phyloP scores from a whole-genome alignment of 176 grass and related monocot genomes.

The Phoenix roebelenii region DNA sequence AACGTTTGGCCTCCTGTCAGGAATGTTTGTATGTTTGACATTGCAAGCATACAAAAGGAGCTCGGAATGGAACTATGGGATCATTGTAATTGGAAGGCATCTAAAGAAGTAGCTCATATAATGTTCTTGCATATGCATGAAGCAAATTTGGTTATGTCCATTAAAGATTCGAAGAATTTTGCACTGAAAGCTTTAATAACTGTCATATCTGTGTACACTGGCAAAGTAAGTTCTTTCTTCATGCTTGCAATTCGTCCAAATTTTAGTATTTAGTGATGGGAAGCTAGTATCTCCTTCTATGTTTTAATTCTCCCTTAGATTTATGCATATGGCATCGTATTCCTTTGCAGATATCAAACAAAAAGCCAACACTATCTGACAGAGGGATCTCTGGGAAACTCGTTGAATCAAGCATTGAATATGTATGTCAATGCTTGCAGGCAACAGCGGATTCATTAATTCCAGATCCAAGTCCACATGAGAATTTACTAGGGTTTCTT shows the following conservation, averaged over 20 bases:
- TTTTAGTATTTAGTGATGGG: too few relatives aligned
- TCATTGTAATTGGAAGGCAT: constrained; percentile 49
- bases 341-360: background rate
- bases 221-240: constrained; percentile 42
- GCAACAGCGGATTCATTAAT: constrained; percentile 41
- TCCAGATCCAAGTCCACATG: constrained; percentile 34
- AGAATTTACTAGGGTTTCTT: constrained; percentile 40
- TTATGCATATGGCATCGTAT: too few relatives aligned
- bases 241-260: too few relatives aligned
- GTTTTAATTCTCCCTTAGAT: too few relatives aligned
- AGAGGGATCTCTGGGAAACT: constrained; percentile 34
- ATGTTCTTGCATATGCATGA: constrained; percentile 62
- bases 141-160: constrained; percentile 45
- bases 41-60: constrained; percentile 35
- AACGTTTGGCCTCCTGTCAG: constrained; percentile 19
- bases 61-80: constrained; percentile 62
- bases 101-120: constrained; percentile 49
- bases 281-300: too few relatives aligned
- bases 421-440: constrained; percentile 50
- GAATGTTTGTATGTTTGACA: constrained; percentile 38
- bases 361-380: background rate
- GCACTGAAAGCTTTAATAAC: constrained; percentile 49
- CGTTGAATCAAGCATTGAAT: constrained; percentile 32
- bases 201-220: constrained; percentile 62
- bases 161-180: constrained; percentile 55